Evolutionary conservation across 148 eudicot species (phyloP).

Genomic region (Nepenthes gracilis): DNA sequence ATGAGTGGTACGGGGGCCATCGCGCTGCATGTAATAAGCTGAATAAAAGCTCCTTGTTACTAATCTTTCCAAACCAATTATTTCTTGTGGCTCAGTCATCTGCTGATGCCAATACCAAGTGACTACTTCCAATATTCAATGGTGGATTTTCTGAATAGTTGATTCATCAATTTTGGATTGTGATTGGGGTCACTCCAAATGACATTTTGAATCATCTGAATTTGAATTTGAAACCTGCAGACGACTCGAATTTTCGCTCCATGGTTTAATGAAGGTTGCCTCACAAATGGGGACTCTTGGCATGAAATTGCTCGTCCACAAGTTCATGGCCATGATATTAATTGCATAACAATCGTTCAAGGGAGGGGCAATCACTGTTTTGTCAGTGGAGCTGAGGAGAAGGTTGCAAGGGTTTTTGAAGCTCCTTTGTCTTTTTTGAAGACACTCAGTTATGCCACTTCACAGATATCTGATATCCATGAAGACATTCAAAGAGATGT

Average conservation of each 20-base stretch:
- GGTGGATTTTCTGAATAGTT: background rate
- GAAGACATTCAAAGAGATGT: slow-evolving; percentile 61
- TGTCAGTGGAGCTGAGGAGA: slow-evolving; percentile 95
- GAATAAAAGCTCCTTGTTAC: too few relatives aligned
- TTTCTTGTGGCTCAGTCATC: too few relatives aligned
- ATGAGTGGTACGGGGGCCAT: too few relatives aligned
- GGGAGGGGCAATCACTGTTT: slow-evolving; percentile 92
- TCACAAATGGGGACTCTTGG: slow-evolving; percentile 42
- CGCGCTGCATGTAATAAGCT: too few relatives aligned
- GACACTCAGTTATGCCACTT: slow-evolving; percentile 67
- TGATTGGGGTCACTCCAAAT: too few relatives aligned
- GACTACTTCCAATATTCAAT: background rate
- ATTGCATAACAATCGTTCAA: slow-evolving; percentile 60
- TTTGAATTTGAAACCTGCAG: slow-evolving; percentile 25
- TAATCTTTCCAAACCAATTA: too few relatives aligned
- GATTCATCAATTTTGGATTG: too few relatives aligned
- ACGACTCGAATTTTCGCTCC: slow-evolving; percentile 81
- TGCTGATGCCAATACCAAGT: background rate
- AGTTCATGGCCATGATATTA: slow-evolving; percentile 99
- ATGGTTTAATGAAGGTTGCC: slow-evolving; percentile 35
- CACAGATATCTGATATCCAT: slow-evolving; percentile 24
- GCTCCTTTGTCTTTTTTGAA: slow-evolving; percentile 90
- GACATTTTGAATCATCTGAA: too few relatives aligned
- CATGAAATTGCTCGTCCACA: slow-evolving; percentile 98
- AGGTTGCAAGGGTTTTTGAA: slow-evolving; percentile 96